These are phyloP conservation scores for Globisporangium orthogonon DNA, from an alignment of 352 stramenopile genomes.

Conservation along the genomic window DNA sequence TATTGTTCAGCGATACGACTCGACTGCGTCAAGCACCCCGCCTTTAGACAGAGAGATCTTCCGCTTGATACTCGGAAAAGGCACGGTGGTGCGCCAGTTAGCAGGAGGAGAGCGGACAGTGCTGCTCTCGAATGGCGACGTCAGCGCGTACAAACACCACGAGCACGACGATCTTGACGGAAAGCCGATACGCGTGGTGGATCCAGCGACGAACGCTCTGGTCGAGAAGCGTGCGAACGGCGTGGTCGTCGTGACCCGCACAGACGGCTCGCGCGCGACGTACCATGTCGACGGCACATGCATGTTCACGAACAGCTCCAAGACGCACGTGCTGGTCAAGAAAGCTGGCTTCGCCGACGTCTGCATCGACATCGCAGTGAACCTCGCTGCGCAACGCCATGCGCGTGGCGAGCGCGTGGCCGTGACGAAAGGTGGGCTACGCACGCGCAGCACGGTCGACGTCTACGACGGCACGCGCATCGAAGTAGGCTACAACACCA, in stretches of 20 bases:
- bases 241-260: conserved; percentile 58
- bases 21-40: neutral
- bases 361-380: conserved; percentile 65
- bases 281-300: conserved; percentile 65
- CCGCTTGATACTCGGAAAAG: conserved; percentile 53
- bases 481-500: conserved; percentile 69
- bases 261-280: conserved; percentile 41
- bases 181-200: conserved; percentile 29
- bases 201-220: conserved; percentile 64
- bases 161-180: conserved; percentile 6
- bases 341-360: conserved; percentile 53
- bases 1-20: conserved; percentile 34
- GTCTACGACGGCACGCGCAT: conserved; percentile 51
- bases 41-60: conserved; percentile 17
- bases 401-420: conserved; percentile 47
- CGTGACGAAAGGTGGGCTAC: conserved; percentile 65
- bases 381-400: conserved; percentile 48
- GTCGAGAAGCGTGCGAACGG: conserved; percentile 42
- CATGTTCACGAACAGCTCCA: conserved; percentile 41
- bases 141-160: conserved; percentile 5
- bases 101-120: conserved; percentile 26
- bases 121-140: conserved; percentile 44
- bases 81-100: conserved; percentile 44
- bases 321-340: conserved; percentile 47
- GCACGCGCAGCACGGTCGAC: conserved; percentile 41